phyloP scores from a whole-genome alignment of 2,329 filamentous ascomycete genomes.

The Pyrenophora seminiperda region DNA sequence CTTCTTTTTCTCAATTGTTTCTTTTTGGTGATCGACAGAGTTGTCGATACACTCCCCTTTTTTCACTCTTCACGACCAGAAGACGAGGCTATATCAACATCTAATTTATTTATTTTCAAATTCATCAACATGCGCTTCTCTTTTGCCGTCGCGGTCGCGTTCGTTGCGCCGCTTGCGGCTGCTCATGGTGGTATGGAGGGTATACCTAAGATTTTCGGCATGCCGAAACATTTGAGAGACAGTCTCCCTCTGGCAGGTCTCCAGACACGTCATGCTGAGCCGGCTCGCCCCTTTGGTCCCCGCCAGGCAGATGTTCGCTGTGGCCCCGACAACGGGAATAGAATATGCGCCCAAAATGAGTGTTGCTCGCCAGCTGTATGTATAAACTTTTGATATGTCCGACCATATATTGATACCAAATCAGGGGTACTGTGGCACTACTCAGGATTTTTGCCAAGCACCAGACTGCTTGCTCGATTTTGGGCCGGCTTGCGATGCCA shows the following conservation, averaged over 20 bases:
- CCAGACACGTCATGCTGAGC: slow-evolving; percentile 22
- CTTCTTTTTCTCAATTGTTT: slow-evolving; percentile 25
- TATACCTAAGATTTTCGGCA: slow-evolving; percentile 42
- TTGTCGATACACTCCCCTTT: slow-evolving; percentile 25
- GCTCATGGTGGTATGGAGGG: slow-evolving; percentile 36
- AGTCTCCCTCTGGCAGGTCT: slow-evolving; percentile 34
- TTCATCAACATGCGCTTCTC: slow-evolving; percentile 41
- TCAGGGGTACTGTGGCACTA: no score
- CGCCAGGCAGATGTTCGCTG: slow-evolving; percentile 40
- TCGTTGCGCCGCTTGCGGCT: slow-evolving; percentile 35
- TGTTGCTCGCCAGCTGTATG: slow-evolving; percentile 40
- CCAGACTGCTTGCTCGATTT: slow-evolving; percentile 67
- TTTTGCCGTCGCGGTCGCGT: slow-evolving; percentile 38
- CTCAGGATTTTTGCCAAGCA: slow-evolving; percentile 58
- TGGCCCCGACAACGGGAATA: slow-evolving; percentile 24
- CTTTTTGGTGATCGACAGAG: slow-evolving; percentile 24
- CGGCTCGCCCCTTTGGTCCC: slow-evolving; percentile 24
- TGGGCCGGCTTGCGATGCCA: slow-evolving; percentile 66
- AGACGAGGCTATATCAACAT: no score
- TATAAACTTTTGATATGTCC: no score
- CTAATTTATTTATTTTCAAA: no score
- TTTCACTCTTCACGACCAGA: not conserved
- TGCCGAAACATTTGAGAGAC: slow-evolving; percentile 42
- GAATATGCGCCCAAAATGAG: slow-evolving; percentile 37
- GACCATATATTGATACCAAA: no score